Percentiles rank a stretch among this genome's conserved stretches.
These are phyloP conservation scores for Xylaria venustula DNA, from an alignment of 495 filamentous ascomycete genomes.

Conservation along the genomic window DNA sequence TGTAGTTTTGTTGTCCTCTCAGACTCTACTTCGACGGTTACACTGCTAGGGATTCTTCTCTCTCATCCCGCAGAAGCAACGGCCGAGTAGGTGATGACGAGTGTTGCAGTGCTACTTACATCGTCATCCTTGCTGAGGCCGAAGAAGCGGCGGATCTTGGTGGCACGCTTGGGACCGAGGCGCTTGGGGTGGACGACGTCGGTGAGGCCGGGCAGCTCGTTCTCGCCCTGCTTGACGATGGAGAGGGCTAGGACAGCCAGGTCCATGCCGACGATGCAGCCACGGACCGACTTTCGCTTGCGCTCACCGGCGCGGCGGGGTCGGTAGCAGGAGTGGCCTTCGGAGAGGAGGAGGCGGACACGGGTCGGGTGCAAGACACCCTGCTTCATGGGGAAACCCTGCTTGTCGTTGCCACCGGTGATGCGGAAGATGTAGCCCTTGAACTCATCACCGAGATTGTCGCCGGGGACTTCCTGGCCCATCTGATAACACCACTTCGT, in stretches of 20 bases:
- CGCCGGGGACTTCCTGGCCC: constrained; percentile 92
- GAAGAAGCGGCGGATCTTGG: constrained; percentile 99
- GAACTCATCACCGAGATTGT: constrained; percentile 96
- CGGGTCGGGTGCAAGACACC: constrained; percentile 97
- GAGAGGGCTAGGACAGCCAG: constrained; percentile 87
- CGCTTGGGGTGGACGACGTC: constrained; percentile 97
- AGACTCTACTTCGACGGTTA: constrained; percentile 52
- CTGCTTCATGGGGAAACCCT: constrained; percentile 99
- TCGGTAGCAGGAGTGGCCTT: constrained; percentile 96
- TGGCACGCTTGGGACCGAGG: constrained; percentile 97
- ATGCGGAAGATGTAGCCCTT: constrained; percentile 98
- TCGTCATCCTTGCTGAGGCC: constrained; percentile 99
- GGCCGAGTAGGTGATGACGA: constrained; percentile 57
- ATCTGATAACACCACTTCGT: constrained; percentile 55
- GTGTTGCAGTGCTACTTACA: constrained; percentile 68
- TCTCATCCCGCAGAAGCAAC: constrained; percentile 41
- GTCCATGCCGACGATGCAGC: constrained; percentile 96
- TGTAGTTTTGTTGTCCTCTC: constrained; percentile 37
- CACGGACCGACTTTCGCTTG: constrained; percentile 97
- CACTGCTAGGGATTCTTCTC: constrained; percentile 43
- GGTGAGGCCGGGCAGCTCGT: constrained; percentile 90
- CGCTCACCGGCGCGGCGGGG: constrained; percentile 95
- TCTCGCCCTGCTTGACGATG: constrained; percentile 96
- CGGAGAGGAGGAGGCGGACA: constrained; percentile 90
- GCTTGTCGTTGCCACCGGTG: constrained; percentile 99